Base-by-base conservation (phyloP, 495 filamentous ascomycete species). In the Aspergillus mulundensis region DNA sequence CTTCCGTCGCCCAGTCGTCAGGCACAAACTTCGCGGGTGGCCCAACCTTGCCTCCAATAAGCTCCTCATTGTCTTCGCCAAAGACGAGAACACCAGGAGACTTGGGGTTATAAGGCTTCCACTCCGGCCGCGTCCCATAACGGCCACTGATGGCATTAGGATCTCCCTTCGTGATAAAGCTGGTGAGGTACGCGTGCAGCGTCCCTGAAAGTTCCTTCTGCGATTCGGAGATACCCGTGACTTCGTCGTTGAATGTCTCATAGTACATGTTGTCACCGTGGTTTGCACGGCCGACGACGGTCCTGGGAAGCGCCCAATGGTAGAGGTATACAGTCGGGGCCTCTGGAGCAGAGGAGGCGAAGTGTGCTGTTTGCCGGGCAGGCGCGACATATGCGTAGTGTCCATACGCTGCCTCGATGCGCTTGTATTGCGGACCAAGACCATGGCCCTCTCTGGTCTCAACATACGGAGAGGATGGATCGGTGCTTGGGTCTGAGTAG, bases 301-400 rank as follows among this genome's bases (percentile, higher is more conserved):
- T 75, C 7, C 74, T 76, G 0, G 71, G 69, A 0, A 83, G 66
- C 5, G 82, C 84, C 68, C 77, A 87, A 54, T 81, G 76, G 56
- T 87, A 87, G 0, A 86, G 67, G 25, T 82, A 83, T 0, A 85
- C 79, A 0, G 76, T 69, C 1, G 61, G 52, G 0, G 68, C 69
- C 10, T 36, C 50, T 0, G 60, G 11, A 15, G 12, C 2, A 36
- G 32, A 54, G 0, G 79, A 72, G 0, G 79, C 72, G 28, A 79
- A 77, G 25, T 79, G 68, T 3, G 80, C 83, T 2, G 84, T 82
- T 58, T 86, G 82, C 2, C 84, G 71, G 0, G 87, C 83, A 0
- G 84, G 84, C 28, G 81, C 83, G 38, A 85, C 81, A 51, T 87
- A 87, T 0, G 84, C 84, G 65, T 87, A 88, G 59, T 88, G 83